A percentile compares a stretch with the other conserved stretches of the same genome.
phyloP scores from a whole-genome alignment of 345 rosid genomes.

The Carallia brachiata region DNA sequence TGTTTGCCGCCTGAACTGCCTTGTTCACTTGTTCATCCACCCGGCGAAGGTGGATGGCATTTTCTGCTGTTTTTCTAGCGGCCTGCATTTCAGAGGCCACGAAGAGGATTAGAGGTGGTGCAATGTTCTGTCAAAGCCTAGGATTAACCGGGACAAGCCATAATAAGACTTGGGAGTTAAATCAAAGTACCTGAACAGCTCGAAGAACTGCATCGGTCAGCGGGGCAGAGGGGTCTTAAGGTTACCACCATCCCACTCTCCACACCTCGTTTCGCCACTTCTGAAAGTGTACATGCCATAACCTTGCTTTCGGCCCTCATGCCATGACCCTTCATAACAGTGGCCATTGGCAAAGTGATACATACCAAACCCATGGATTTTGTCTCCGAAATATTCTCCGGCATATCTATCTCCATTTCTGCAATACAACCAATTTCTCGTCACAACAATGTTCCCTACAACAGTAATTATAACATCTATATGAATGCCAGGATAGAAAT shows the following conservation, averaged over 20 bases:
- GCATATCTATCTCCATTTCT: slow-evolving; percentile 92
- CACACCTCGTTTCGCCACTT: slow-evolving; percentile 57
- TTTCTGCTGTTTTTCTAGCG: slow-evolving; percentile 72
- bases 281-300: slow-evolving; percentile 79
- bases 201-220: slow-evolving; percentile 44
- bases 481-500: too few species aligned
- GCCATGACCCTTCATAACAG: slow-evolving; percentile 95
- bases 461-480: background rate
- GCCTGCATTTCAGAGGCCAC: slow-evolving; percentile 40
- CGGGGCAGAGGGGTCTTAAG: slow-evolving; percentile 49
- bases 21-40: slow-evolving; percentile 80
- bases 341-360: slow-evolving; percentile 91
- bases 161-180: slow-evolving; percentile 3
- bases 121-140: background rate
- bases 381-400: slow-evolving; percentile 92
- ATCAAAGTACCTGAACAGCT: slow-evolving; percentile 59
- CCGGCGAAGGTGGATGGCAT: slow-evolving; percentile 49
- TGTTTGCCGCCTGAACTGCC: slow-evolving; percentile 68
- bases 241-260: slow-evolving; percentile 77
- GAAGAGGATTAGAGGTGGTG: background rate
- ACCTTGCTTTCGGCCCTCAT: slow-evolving; percentile 92
- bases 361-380: slow-evolving; percentile 88
- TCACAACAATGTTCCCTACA: background rate
- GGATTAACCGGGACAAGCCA: background rate
- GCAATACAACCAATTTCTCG: slow-evolving; percentile 23